Percentiles rank a stretch among this genome's conserved stretches.
phyloP scores from a whole-genome alignment of 2,329 filamentous ascomycete genomes.

The Lojkania enalia region DNA sequence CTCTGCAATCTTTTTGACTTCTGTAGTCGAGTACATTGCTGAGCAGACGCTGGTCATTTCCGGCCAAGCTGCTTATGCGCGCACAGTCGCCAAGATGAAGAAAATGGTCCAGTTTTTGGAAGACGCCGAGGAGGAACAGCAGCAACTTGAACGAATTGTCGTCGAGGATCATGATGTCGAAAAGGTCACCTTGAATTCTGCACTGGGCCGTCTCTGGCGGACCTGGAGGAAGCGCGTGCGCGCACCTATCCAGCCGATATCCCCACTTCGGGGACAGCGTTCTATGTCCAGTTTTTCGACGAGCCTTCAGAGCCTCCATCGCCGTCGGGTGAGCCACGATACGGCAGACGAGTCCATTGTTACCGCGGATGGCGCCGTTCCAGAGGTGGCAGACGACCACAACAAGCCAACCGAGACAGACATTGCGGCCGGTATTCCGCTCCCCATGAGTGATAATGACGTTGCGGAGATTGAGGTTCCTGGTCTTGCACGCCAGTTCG shows the following conservation, averaged over 20 bases:
- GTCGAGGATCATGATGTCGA: conserved; percentile 93
- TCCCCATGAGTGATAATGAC: conserved; percentile 69
- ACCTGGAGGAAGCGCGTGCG: conserved; percentile 89
- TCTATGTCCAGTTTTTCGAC: conserved; percentile 31
- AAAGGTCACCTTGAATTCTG: conserved; percentile 85
- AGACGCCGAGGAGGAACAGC: conserved; percentile 59
- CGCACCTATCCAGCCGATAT: conserved; percentile 29
- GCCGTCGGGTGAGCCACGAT: conserved; percentile 34
- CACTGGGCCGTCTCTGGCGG: conserved; percentile 86
- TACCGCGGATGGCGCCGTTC: conserved; percentile 20
- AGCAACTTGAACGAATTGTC: conserved; percentile 67
- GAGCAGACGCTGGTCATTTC: conserved; percentile 89
- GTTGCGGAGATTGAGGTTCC: conserved; percentile 80
- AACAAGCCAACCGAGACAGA: conserved; percentile 49
- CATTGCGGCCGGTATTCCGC: conserved; percentile 64
- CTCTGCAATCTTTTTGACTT: conserved; percentile 93
- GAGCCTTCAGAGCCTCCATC: conserved; percentile 39
- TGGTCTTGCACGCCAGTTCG: conserved; percentile 68
- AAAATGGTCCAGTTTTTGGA: conserved; percentile 34
- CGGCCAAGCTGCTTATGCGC: conserved; percentile 78
- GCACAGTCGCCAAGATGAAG: conserved; percentile 51
- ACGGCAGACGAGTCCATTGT: conserved; percentile 28
- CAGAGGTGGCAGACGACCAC: conserved; percentile 44
- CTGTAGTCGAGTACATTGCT: conserved; percentile 89
- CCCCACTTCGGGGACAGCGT: conserved; percentile 29